Conservation (phyloP, 768 basidiomycete species). For the Suillus lakei region DNA sequence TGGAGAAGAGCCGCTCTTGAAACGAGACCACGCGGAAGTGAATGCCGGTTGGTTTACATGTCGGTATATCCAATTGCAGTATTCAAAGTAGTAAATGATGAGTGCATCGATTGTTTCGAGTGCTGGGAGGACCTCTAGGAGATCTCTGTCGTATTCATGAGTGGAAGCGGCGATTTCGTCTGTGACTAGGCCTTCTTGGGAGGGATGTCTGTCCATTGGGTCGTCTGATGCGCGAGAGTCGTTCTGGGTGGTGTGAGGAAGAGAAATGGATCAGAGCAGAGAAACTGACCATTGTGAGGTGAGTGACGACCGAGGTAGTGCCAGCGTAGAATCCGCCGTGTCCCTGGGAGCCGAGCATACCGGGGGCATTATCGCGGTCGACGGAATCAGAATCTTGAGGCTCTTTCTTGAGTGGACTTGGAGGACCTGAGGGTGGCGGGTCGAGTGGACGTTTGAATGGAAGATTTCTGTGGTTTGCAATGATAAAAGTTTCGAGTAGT, state of each 20-base stretch:
- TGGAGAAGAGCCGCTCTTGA: slow-evolving; percentile 66
- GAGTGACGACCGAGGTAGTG: slow-evolving; percentile 76
- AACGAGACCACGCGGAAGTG: slow-evolving; percentile 68
- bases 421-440: slow-evolving; percentile 35
- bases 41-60: slow-evolving; percentile 73
- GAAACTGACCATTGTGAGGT: slow-evolving; percentile 59
- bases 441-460: slow-evolving; percentile 32
- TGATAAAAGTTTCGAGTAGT: slow-evolving; percentile 41
- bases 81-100: slow-evolving; percentile 79
- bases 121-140: slow-evolving; percentile 67
- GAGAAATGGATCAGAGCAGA: slow-evolving; percentile 18
- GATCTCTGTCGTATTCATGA: slow-evolving; percentile 72
- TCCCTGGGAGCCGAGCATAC: slow-evolving; percentile 67
- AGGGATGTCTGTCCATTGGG: slow-evolving; percentile 49
- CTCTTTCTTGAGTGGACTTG: slow-evolving; percentile 58
- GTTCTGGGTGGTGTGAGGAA: slow-evolving; percentile 37
- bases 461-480: slow-evolving; percentile 36
- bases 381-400: slow-evolving; percentile 49
- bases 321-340: slow-evolving; percentile 78
- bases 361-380: slow-evolving; percentile 57
- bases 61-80: slow-evolving; percentile 88
- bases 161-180: slow-evolving; percentile 48
- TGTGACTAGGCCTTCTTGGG: slow-evolving; percentile 45
- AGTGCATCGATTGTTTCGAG: slow-evolving; percentile 74
- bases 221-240: slow-evolving; percentile 56